These are phyloP conservation scores for Fusarium napiforme DNA, from an alignment of 2,329 filamentous ascomycete genomes.

Conservation along the genomic window DNA sequence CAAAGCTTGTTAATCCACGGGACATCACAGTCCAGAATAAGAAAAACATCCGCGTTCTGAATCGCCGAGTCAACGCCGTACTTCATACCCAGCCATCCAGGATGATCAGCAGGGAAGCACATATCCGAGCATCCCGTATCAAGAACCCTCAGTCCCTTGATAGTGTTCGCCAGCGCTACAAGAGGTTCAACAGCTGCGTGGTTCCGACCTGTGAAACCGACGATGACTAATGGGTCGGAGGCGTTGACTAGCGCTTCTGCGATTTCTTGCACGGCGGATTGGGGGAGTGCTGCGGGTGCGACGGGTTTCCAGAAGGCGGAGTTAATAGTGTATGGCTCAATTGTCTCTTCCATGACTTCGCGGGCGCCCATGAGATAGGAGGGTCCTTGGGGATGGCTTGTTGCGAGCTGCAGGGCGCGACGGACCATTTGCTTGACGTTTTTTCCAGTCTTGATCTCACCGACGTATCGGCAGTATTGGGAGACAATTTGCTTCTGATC, in stretches of 20 bases:
- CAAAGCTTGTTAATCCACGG: conserved; percentile 26
- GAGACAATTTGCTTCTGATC: conserved; percentile 28
- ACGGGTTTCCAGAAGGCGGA: conserved; percentile 1
- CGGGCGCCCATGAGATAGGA: conserved; percentile 44
- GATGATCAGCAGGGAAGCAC: conserved; percentile 31
- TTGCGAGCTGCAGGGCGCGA: conserved; percentile 37
- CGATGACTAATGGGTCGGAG: conserved; percentile 10
- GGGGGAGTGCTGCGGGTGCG: background rate
- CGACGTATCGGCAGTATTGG: conserved; percentile 21
- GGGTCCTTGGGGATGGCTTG: conserved; percentile 42
- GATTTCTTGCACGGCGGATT: conserved; percentile 1
- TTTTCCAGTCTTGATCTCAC: conserved; percentile 12
- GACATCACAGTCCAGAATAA: conserved; percentile 27
- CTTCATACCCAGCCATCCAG: conserved; percentile 13
- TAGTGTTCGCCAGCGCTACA: background rate
- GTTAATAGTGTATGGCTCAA: conserved; percentile 10
- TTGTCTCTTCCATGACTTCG: conserved; percentile 41
- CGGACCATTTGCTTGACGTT: conserved; percentile 23
- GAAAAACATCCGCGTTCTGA: conserved; percentile 11
- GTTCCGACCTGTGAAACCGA: conserved; percentile 16
- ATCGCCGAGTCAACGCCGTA: conserved; percentile 13
- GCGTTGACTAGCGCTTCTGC: background rate
- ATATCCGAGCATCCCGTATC: conserved; percentile 27
- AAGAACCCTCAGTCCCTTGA: conserved; percentile 11
- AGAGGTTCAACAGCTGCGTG: conserved; percentile 16